Conservation (phyloP, 2,329 filamentous ascomycete genomes). For the Fusarium redolens region DNA sequence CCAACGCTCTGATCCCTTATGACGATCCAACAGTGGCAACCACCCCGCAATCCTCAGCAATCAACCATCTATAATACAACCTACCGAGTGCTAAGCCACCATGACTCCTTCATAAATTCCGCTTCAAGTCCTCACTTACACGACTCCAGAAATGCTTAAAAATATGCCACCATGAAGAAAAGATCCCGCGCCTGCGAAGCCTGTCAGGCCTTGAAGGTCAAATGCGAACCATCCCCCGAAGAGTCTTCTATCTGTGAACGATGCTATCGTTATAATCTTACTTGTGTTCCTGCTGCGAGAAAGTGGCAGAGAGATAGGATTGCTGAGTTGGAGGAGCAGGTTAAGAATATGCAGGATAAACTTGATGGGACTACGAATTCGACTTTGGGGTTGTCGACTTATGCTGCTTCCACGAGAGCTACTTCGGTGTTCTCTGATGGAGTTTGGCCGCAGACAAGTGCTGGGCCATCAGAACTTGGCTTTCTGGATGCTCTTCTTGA, state of each 20-base stretch:
- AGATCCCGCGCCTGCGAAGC: slow-evolving; percentile 33
- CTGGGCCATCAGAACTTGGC: background rate
- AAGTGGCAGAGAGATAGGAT: slow-evolving; percentile 30
- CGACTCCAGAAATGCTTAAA: background rate
- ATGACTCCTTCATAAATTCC: background rate
- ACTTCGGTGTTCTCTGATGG: slow-evolving; percentile 23
- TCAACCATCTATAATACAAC: background rate
- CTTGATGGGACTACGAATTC: slow-evolving; percentile 12
- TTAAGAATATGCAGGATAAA: slow-evolving; percentile 13
- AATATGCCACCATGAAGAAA: slow-evolving; percentile 16
- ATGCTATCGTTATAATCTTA: slow-evolving; percentile 15
- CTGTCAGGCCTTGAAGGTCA: slow-evolving; percentile 32
- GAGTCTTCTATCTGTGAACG: slow-evolving; percentile 14
- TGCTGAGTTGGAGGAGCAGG: slow-evolving; percentile 22
- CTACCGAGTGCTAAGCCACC: slow-evolving; percentile 13
- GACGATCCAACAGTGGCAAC: background rate
- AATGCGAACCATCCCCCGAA: slow-evolving; percentile 14
- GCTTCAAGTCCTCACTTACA: background rate
- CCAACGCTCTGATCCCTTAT: background rate
- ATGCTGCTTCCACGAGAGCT: slow-evolving; percentile 11
- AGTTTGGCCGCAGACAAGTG: background rate
- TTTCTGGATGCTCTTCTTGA: slow-evolving; percentile 23
- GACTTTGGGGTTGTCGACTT: background rate
- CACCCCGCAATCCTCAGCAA: background rate
- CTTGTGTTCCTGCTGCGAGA: slow-evolving; percentile 20